Evolutionary conservation across 768 basidiomycete genomes (phyloP).

Genomic region (Tricholoma sp.): DNA sequence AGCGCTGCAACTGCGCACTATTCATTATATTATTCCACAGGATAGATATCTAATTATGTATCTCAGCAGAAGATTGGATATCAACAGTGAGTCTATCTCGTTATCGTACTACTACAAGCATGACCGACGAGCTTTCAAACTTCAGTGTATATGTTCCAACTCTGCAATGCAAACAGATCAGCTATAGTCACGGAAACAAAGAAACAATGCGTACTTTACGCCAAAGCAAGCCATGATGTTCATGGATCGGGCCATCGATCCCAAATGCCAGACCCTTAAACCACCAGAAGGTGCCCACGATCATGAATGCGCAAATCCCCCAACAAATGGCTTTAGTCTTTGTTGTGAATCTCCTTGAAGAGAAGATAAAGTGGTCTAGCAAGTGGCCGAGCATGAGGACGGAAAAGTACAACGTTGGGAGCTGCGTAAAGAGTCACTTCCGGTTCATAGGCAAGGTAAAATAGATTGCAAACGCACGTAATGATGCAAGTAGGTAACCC

Average conservation of each 20-base stretch:
- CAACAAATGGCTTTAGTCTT: constrained; percentile 73
- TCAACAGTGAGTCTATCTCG: neutral
- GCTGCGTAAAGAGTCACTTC: constrained; percentile 33
- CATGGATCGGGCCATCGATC: constrained; percentile 80
- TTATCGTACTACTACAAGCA: neutral
- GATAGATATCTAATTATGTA: neutral
- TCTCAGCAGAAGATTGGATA: neutral
- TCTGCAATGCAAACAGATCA: neutral
- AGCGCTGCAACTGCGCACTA: neutral
- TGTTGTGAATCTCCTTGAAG: constrained; percentile 54
- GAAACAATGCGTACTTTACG: constrained; percentile 41
- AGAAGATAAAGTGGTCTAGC: constrained; percentile 91
- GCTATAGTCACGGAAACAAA: neutral
- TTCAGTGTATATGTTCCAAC: constrained; percentile 19
- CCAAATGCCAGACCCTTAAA: constrained; percentile 89
- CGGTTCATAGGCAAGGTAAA: neutral
- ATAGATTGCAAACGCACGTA: constrained; percentile 55
- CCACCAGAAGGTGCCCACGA: constrained; percentile 91
- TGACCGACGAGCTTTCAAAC: neutral
- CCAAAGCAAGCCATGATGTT: constrained; percentile 80
- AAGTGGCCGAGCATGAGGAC: constrained; percentile 89
- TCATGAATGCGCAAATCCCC: constrained; percentile 46
- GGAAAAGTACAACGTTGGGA: constrained; percentile 95
- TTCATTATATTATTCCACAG: neutral
- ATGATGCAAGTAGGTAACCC: constrained; percentile 94